Conservation (phyloP, 495 filamentous ascomycete species). For the Xylaria longipes region DNA sequence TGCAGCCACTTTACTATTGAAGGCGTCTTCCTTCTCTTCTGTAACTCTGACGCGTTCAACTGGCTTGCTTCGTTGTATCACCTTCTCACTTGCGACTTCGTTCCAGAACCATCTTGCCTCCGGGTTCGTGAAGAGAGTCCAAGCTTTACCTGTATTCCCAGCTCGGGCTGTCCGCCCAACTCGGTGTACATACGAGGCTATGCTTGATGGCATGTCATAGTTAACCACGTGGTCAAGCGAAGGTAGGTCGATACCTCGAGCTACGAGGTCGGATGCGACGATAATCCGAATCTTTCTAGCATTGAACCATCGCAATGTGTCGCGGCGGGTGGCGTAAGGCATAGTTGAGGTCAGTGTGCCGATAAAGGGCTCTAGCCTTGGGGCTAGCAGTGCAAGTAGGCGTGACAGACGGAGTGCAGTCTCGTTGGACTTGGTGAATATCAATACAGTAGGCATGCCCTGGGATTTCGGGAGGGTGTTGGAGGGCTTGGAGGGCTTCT, state of each 20-base stretch:
- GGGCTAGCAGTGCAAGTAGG: conserved; percentile 73
- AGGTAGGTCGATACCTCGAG: conserved; percentile 87
- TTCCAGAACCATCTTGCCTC: conserved; percentile 90
- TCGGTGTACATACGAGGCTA: conserved; percentile 88
- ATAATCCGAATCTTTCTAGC: conserved; percentile 71
- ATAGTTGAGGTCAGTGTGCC: conserved; percentile 79
- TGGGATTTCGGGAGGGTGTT: conserved; percentile 3
- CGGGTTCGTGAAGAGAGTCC: conserved; percentile 77
- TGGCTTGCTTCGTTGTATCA: conserved; percentile 41
- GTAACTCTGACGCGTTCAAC: conserved; percentile 53
- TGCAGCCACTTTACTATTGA: conserved; percentile 57
- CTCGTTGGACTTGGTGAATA: conserved; percentile 91
- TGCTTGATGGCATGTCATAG: conserved; percentile 85
- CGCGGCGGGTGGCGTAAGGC: conserved; percentile 65
- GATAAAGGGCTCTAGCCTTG: conserved; percentile 60
- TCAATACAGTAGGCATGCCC: conserved; percentile 61
- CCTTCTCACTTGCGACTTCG: conserved; percentile 63
- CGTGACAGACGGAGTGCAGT: conserved; percentile 78
- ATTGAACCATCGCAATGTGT: conserved; percentile 66
- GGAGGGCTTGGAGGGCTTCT: conserved; percentile 21
- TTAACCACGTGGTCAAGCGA: conserved; percentile 86
- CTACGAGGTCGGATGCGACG: conserved; percentile 89
- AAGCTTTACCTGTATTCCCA: conserved; percentile 75
- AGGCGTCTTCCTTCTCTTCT: conserved; percentile 61
- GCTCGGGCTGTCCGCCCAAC: conserved; percentile 92